These are phyloP conservation scores for Rhytidiadelphus loreus DNA, from an alignment of 225 moss, liverwort and hornwort species.

Conservation along the genomic window DNA sequence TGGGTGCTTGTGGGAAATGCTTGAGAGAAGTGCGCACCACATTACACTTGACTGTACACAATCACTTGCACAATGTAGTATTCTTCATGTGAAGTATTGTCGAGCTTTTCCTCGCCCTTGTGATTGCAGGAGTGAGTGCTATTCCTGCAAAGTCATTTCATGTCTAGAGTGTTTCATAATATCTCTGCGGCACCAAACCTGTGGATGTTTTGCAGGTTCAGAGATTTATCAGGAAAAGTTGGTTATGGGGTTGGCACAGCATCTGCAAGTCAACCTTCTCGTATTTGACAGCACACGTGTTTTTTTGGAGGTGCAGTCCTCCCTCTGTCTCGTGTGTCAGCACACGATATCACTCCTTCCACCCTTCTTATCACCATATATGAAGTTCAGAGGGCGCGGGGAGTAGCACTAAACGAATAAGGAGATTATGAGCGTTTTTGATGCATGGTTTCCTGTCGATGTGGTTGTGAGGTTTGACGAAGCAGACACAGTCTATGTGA, in stretches of 20 bases:
- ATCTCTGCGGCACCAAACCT: background rate
- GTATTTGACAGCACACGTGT: constrained; percentile 84
- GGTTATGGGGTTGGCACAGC: constrained; percentile 79
- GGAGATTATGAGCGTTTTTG: background rate
- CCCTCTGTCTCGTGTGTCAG: constrained; percentile 8
- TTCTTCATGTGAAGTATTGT: background rate
- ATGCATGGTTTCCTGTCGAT: background rate
- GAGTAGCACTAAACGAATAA: background rate
- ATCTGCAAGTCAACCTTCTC: constrained; percentile 81
- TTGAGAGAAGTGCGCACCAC: background rate
- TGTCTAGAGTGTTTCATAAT: background rate
- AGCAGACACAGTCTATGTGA: background rate
- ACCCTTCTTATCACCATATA: background rate
- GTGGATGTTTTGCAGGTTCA: constrained; percentile 37
- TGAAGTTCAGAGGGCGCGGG: background rate
- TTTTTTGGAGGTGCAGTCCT: constrained; percentile 63
- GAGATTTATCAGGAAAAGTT: constrained; percentile 86
- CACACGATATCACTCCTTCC: background rate
- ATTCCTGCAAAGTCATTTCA: background rate
- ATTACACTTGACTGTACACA: background rate
- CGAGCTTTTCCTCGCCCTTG: background rate
- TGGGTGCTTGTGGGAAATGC: background rate
- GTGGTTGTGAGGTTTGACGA: background rate
- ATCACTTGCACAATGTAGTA: background rate
- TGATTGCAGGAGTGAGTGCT: background rate